These are phyloP conservation scores for Suhomyces ambrosiae DNA, from an alignment of 1,139 yeast species.

Conservation along the genomic window DNA sequence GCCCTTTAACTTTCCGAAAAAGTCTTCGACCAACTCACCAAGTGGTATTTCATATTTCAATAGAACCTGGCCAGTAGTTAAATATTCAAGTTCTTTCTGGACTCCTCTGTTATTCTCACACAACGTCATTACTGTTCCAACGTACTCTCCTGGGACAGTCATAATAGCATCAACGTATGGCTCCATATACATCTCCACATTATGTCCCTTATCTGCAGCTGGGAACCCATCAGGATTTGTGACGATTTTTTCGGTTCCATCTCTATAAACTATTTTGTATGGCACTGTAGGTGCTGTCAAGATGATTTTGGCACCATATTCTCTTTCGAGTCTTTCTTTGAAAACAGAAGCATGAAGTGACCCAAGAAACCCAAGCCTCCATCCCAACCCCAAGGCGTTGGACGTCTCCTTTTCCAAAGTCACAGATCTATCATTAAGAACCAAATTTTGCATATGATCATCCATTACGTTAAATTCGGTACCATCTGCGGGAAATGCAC, in stretches of 20 bases:
- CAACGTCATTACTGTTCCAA: slow-evolving; percentile 82
- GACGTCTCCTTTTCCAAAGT: slow-evolving; percentile 89
- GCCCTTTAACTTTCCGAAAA: slow-evolving; percentile 90
- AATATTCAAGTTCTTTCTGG: slow-evolving; percentile 76
- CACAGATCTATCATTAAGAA: slow-evolving; percentile 89
- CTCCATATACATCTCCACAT: slow-evolving; percentile 67
- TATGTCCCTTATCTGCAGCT: slow-evolving; percentile 44
- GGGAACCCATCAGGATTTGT: slow-evolving; percentile 96
- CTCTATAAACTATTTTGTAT: slow-evolving; percentile 65
- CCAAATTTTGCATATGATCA: slow-evolving; percentile 85
- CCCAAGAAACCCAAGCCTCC: slow-evolving; percentile 95
- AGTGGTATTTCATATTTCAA: slow-evolving; percentile 81
- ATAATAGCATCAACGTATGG: slow-evolving; percentile 90
- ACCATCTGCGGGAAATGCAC: slow-evolving; percentile 97
- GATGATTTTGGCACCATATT: slow-evolving; percentile 89
- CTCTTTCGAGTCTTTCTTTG: slow-evolving; percentile 86
- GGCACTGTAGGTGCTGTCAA: slow-evolving; percentile 98
- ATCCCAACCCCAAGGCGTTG: slow-evolving; percentile 93
- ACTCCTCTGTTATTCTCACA: slow-evolving; percentile 85
- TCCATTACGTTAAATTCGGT: slow-evolving; percentile 86
- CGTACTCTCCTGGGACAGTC: slow-evolving; percentile 87
- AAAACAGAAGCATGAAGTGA: slow-evolving; percentile 95
- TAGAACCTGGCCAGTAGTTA: slow-evolving; percentile 80
- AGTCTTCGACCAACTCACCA: slow-evolving; percentile 89
- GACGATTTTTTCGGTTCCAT: slow-evolving; percentile 65